Percentiles rank a stretch among this genome's conserved stretches.
Evolutionary conservation across 306 rosid genomes (phyloP).

Genomic region (Dalbergia oliveri): DNA sequence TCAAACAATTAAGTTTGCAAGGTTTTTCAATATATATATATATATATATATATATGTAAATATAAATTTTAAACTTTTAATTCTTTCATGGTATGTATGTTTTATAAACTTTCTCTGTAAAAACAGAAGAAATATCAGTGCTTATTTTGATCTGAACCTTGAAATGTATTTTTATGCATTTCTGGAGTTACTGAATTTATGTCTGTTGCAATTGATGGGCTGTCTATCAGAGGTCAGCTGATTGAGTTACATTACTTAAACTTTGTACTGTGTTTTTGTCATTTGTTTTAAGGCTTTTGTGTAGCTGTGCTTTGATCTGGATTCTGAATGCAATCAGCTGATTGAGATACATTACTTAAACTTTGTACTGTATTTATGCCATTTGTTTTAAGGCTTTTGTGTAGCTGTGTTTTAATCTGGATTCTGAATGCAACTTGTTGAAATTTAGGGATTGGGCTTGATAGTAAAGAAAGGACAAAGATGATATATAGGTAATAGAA

Average conservation of each 20-base stretch:
- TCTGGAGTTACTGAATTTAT: background rate
- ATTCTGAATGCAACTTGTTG: background rate
- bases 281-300: conserved; percentile 1
- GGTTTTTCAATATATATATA: background rate
- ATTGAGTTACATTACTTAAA: background rate
- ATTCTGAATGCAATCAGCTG: too few relatives aligned
- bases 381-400: conserved; percentile 1
- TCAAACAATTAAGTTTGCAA: conserved; percentile 4
- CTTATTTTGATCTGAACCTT: background rate
- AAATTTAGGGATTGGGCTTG: background rate
- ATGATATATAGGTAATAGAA: background rate
- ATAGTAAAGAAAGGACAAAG: background rate
- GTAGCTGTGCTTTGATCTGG: background rate
- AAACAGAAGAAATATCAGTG: too few relatives aligned
- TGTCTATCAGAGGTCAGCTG: background rate
- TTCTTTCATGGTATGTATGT: too few relatives aligned
- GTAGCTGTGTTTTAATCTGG: background rate
- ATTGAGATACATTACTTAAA: background rate
- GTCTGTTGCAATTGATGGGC: background rate
- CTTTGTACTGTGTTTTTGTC: background rate
- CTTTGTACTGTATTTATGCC: background rate
- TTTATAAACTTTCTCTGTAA: too few relatives aligned
- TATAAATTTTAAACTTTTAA: too few relatives aligned
- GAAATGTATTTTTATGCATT: background rate
- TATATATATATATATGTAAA: too few relatives aligned